These are phyloP conservation scores for Bjerkandera adusta DNA, from an alignment of 1,284 basidiomycete species.

Conservation along the genomic window DNA sequence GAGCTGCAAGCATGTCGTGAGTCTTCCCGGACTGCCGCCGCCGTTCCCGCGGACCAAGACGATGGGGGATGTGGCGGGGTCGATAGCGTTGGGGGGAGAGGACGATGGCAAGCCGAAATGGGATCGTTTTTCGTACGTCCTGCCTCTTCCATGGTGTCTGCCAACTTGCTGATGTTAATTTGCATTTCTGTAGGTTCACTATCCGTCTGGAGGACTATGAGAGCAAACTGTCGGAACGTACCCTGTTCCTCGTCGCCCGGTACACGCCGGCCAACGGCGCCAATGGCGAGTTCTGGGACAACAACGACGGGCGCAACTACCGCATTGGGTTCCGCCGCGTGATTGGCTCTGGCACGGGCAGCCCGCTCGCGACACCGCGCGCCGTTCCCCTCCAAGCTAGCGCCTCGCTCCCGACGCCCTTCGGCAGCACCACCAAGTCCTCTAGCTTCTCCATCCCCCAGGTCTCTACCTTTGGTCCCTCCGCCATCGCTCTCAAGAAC, in stretches of 20 bases:
- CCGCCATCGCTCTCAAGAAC: constrained; percentile 3
- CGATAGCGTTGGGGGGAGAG: constrained; percentile 21
- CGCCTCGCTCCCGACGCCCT: constrained; percentile 1
- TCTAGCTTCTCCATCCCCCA: constrained; percentile 4
- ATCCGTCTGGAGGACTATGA: constrained; percentile 79
- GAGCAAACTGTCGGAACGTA: constrained; percentile 60
- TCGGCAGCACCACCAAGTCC: background rate
- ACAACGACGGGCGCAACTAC: constrained; percentile 82
- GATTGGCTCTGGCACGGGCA: constrained; percentile 13
- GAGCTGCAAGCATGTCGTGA: constrained; percentile 59
- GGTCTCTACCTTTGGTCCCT: constrained; percentile 2
- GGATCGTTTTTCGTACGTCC: constrained; percentile 38
- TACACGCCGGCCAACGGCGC: constrained; percentile 51
- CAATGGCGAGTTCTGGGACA: constrained; percentile 83
- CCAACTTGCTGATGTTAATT: background rate
- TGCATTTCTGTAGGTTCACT: constrained; percentile 38
- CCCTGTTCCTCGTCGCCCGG: constrained; percentile 64
- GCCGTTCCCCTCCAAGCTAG: background rate
- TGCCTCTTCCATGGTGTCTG: constrained; percentile 11
- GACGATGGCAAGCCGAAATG: constrained; percentile 25
- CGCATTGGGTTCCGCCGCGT: constrained; percentile 54
- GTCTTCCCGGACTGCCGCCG: constrained; percentile 45
- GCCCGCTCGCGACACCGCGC: constrained; percentile 11
- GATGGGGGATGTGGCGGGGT: constrained; percentile 33
- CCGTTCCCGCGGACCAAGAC: constrained; percentile 31